phyloP scores from a whole-genome alignment of 257 asterid genomes.

The Verbena officinalis region DNA sequence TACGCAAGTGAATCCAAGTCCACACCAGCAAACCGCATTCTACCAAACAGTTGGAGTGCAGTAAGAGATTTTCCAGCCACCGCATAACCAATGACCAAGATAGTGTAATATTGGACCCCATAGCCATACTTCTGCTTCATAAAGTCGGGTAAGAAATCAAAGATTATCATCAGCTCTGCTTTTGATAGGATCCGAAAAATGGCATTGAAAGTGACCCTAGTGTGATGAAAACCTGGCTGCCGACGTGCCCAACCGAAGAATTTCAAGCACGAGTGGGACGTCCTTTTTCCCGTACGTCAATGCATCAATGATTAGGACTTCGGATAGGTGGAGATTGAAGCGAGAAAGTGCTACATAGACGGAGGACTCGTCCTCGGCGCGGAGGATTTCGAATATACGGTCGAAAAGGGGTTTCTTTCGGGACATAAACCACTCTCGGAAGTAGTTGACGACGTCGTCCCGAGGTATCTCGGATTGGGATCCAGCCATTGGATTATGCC shows the following conservation, averaged over 20 bases:
- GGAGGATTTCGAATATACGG: slow-evolving; percentile 57
- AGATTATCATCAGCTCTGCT: slow-evolving; percentile 57
- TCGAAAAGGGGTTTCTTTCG: slow-evolving; percentile 53
- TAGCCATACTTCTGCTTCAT: slow-evolving; percentile 35
- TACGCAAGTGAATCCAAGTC: slow-evolving; percentile 66
- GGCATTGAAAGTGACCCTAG: slow-evolving; percentile 62
- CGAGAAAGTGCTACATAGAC: slow-evolving; percentile 48
- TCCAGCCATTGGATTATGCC: slow-evolving; percentile 21
- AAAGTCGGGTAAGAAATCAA: slow-evolving; percentile 50
- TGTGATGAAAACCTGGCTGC: slow-evolving; percentile 71
- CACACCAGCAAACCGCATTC: slow-evolving; percentile 75
- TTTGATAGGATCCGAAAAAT: slow-evolving; percentile 61
- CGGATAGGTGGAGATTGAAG: slow-evolving; percentile 56
- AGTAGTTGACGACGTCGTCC: slow-evolving; percentile 41
- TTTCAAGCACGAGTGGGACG: slow-evolving; percentile 64
- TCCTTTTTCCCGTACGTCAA: slow-evolving; percentile 56
- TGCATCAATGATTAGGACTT: slow-evolving; percentile 57
- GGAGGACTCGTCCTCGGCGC: slow-evolving; percentile 48
- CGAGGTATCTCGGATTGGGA: slow-evolving; percentile 24
- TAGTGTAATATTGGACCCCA: slow-evolving; percentile 40
- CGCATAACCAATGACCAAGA: slow-evolving; percentile 77
- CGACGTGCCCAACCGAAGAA: slow-evolving; percentile 97
- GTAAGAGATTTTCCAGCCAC: slow-evolving; percentile 69
- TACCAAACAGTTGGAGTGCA: slow-evolving; percentile 77
- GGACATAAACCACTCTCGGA: slow-evolving; percentile 72